Conservation (phyloP, 805 yeast species). For the Huiozyma sinensis region DNA sequence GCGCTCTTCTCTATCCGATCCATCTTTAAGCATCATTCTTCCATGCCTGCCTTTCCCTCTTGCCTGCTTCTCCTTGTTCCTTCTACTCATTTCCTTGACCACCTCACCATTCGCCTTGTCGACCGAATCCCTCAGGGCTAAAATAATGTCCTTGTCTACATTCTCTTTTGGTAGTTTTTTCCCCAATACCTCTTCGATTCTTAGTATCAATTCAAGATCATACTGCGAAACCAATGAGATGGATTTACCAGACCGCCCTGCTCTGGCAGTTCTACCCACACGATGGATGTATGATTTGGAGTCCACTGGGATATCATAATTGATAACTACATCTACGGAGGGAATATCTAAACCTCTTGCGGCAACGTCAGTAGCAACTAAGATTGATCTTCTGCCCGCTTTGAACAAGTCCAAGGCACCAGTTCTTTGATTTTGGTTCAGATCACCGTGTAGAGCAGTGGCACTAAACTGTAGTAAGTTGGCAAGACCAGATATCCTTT, state of each 20-base stretch:
- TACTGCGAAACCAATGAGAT: constrained; percentile 87
- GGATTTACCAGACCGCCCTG: constrained; percentile 82
- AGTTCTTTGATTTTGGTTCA: constrained; percentile 72
- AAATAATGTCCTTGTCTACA: constrained; percentile 65
- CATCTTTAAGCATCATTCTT: constrained; percentile 33
- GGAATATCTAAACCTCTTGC: constrained; percentile 85
- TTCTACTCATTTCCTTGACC: constrained; percentile 57
- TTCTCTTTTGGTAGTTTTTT: constrained; percentile 77
- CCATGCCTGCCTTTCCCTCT: constrained; percentile 32
- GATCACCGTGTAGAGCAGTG: constrained; percentile 89
- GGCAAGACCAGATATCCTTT: constrained; percentile 73
- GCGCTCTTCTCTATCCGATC: constrained; percentile 37
- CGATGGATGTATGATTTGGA: constrained; percentile 78
- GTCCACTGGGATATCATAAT: constrained; percentile 74
- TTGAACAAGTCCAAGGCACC: constrained; percentile 76
- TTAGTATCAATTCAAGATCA: constrained; percentile 76
- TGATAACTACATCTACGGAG: constrained; percentile 63
- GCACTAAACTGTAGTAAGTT: constrained; percentile 79
- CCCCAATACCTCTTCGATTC: constrained; percentile 81
- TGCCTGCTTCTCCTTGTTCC: constrained; percentile 44
- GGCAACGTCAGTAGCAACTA: constrained; percentile 82
- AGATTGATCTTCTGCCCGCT: constrained; percentile 54
- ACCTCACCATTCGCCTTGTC: constrained; percentile 90
- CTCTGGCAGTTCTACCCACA: constrained; percentile 94
- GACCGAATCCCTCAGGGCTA: constrained; percentile 72